A percentile compares a stretch with the other conserved stretches of the same genome.
These are phyloP conservation scores for Allium fistulosum DNA, from an alignment of 106 monocot genomes.

Conservation along the genomic window DNA sequence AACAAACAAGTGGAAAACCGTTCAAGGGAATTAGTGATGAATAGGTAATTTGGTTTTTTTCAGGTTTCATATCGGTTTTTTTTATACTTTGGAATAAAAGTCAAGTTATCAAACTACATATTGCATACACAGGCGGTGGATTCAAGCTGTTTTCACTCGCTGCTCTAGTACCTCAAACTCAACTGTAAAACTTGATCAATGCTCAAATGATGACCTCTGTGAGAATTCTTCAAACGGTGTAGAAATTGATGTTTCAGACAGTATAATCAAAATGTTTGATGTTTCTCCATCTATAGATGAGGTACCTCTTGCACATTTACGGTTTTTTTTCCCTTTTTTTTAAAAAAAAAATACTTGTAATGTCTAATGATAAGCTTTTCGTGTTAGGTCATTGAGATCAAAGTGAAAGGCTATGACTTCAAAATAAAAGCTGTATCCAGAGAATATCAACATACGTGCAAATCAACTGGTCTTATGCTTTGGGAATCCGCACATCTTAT, in stretches of 20 bases:
- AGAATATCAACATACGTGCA: constrained; percentile 92
- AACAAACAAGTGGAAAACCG: constrained; percentile 92
- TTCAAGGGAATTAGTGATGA: constrained; percentile 79
- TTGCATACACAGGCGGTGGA: constrained; percentile 60
- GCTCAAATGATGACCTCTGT: constrained; percentile 4
- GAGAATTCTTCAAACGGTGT: constrained; percentile 5
- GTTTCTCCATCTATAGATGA: constrained; percentile 43
- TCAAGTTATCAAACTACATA: neutral
- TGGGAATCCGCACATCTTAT: constrained; percentile 92
- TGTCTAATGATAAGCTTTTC: neutral
- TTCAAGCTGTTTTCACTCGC: constrained; percentile 73
- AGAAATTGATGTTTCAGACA: constrained; percentile 62
- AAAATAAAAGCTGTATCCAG: constrained; percentile 47
- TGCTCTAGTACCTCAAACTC: neutral
- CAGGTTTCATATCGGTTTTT: neutral
- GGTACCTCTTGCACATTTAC: constrained; percentile 22
- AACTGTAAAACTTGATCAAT: constrained; percentile 5
- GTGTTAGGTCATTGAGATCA: constrained; percentile 44
- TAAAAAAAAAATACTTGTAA: neutral
- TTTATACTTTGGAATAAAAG: neutral
- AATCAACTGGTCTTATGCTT: constrained; percentile 86
- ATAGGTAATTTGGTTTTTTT: constrained; percentile 37
- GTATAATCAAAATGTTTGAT: constrained; percentile 53
- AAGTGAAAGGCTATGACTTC: constrained; percentile 41
- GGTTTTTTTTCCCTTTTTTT: neutral